phyloP scores from a whole-genome alignment of 2,329 filamentous ascomycete genomes.

The Cercospora sp. region DNA sequence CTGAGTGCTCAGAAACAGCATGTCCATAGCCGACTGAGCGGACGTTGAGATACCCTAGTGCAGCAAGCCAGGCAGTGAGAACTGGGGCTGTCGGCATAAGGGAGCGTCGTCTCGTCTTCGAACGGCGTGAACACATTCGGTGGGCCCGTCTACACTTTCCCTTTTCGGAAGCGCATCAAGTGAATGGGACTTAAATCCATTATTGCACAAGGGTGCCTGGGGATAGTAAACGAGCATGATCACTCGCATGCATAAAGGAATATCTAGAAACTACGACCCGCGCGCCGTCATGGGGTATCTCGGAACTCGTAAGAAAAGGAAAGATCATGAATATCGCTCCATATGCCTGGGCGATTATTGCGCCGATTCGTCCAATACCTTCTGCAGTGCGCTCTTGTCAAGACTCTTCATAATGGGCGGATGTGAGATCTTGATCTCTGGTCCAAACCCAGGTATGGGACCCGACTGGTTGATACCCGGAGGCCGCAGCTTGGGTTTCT shows the following conservation, averaged over 20 bases:
- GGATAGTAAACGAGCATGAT: neutral
- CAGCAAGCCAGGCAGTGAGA: neutral
- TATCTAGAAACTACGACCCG: slow-evolving; percentile 4
- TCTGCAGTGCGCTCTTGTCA: slow-evolving; percentile 60
- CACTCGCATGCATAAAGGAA: slow-evolving; percentile 1
- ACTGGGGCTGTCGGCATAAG: neutral
- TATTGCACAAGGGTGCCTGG: neutral
- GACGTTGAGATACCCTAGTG: neutral
- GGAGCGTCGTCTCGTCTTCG: neutral
- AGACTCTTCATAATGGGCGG: slow-evolving; percentile 59
- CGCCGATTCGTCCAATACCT: slow-evolving; percentile 25
- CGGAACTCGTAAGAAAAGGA: neutral
- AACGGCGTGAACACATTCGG: too few species aligned
- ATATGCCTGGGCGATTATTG: neutral
- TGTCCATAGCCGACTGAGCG: neutral
- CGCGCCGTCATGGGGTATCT: slow-evolving; percentile 12
- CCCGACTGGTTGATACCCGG: slow-evolving; percentile 80
- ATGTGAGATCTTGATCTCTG: slow-evolving; percentile 54
- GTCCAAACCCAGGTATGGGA: slow-evolving; percentile 68
- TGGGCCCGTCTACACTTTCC: neutral
- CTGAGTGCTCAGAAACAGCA: neutral
- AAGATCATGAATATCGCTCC: slow-evolving; percentile 9
- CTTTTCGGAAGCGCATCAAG: neutral
- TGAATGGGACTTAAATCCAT: neutral
- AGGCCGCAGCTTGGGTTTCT: slow-evolving; percentile 49